Base-by-base conservation (phyloP, 83 land plant genomes). In the Picea abies region DNA sequence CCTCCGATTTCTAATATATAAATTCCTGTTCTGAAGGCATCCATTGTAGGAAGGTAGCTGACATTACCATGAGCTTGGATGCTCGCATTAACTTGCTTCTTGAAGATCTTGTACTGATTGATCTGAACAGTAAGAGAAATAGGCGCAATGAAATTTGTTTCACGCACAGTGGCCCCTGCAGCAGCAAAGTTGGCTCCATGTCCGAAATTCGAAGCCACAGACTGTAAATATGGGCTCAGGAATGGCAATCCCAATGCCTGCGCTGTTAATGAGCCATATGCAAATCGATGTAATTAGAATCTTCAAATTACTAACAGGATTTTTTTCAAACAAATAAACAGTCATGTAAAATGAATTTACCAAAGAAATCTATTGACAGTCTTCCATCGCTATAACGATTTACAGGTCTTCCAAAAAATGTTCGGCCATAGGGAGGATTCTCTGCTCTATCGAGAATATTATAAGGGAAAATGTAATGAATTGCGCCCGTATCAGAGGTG, bases 151-250 rank as follows among this genome's bases (percentile, higher is more conserved):
- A 85, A 41, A 32, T 44, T 23, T 25, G 29, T n/a, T 4, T 25
- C 77, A 4, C 81, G 75, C 8, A 58, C 84, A 25, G 89, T 85
- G 9, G 88, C 84, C 25, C 89, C 89, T 41, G 84, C 71, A 9
- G 83, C 61, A 10, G 90, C 90, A 80, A 88, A 88, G 58, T 88
- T 88, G 19, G 80, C 89, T 14, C 90, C 89, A 32, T 88, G 85
- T 2, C 63, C 77, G 71, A 82, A 88, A 80, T 83, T 86, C 17
- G 89, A 85, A 4, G 70, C 82, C 66, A 88, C 83, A 1, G 90
- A 68, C 63, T 88, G 89, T 29, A 88, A 47, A 35, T 81, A 84
- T 0, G 90, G 89, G 86, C 82, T 86, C 47, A 86, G 71, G 12
- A 86, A 84, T 22, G 89, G 83, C 58, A 83, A 37, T 25, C 89